A percentile compares a stretch with the other conserved stretches of the same genome.
Evolutionary conservation across 2,329 filamentous ascomycete species (phyloP).

Genomic region (Pseudogymnoascus sp.): DNA sequence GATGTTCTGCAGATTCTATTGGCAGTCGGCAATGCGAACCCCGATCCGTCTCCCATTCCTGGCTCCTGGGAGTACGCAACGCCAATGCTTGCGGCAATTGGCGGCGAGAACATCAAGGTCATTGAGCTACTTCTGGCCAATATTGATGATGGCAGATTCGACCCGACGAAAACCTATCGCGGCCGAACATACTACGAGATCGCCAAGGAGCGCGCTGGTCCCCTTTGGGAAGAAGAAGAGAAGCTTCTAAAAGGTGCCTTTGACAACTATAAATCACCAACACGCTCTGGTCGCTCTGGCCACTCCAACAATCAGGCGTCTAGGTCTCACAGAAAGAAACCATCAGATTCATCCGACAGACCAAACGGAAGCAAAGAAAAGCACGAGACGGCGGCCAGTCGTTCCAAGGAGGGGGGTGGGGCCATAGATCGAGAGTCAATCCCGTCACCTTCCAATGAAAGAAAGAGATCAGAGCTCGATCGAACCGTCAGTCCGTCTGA

Average conservation of each 20-base stretch:
- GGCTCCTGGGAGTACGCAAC: conserved; percentile 66
- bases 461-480: not conserved
- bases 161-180: conserved; percentile 68
- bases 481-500: conserved; percentile 20
- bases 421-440: not conserved
- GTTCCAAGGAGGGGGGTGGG: not conserved
- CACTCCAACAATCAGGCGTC: not conserved
- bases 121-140: conserved; percentile 73
- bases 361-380: conserved; percentile 4
- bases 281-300: not conserved
- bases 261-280: conserved; percentile 45
- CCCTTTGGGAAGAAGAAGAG: conserved; percentile 84
- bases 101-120: conserved; percentile 77
- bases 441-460: not conserved
- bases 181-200: conserved; percentile 83
- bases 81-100: conserved; percentile 89
- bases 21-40: conserved; percentile 44
- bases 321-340: not conserved
- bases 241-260: conserved; percentile 70
- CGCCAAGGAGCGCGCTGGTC: conserved; percentile 71
- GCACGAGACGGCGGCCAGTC: not conserved
- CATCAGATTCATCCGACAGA: not conserved
- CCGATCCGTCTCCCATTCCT: conserved; percentile 59
- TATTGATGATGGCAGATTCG: conserved; percentile 52
- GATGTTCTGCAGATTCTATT: conserved; percentile 36